A percentile compares a stretch with the other conserved stretches of the same genome.
These are phyloP conservation scores for Striga hermonthica DNA, from an alignment of 305 asterid genomes.

Conservation along the genomic window DNA sequence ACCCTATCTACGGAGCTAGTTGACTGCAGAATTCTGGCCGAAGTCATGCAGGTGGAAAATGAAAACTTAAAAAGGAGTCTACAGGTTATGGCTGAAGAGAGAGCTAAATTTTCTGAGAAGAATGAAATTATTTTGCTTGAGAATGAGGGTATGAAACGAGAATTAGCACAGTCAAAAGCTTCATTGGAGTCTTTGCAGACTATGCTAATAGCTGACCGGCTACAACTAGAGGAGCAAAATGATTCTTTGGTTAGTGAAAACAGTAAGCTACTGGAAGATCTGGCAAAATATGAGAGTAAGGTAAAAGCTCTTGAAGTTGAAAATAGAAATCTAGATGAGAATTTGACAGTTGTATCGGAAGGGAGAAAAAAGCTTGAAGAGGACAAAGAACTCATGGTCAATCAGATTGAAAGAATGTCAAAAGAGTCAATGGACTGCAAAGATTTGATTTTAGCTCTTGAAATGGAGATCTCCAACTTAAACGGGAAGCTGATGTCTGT, in stretches of 20 bases:
- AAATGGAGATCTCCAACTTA: constrained; percentile 50
- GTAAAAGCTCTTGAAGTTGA: constrained; percentile 58
- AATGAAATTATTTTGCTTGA: constrained; percentile 45
- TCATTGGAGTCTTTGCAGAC: constrained; percentile 48
- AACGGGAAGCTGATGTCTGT: constrained; percentile 38
- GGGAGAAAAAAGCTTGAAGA: constrained; percentile 53
- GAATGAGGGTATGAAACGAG: constrained; percentile 52
- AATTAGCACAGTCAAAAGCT: constrained; percentile 49
- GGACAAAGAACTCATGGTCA: constrained; percentile 42
- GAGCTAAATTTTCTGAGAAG: constrained; percentile 49
- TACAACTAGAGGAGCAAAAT: constrained; percentile 52
- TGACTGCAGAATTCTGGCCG: constrained; percentile 54
- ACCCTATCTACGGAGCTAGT: constrained; percentile 59
- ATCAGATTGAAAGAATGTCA: constrained; percentile 46
- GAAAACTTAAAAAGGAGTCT: constrained; percentile 47
- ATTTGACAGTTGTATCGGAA: constrained; percentile 41
- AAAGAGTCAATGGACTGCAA: constrained; percentile 46
- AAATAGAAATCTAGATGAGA: constrained; percentile 44
- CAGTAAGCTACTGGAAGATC: constrained; percentile 46
- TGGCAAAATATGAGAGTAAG: constrained; percentile 44
- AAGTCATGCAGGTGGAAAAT: constrained; percentile 58
- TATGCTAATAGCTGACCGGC: constrained; percentile 51
- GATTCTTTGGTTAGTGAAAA: constrained; percentile 49
- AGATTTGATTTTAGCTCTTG: constrained; percentile 53
- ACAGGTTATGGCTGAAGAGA: constrained; percentile 52